Evolutionary conservation across 805 yeast genomes (phyloP).

Genomic region (Ogataea corticis): DNA sequence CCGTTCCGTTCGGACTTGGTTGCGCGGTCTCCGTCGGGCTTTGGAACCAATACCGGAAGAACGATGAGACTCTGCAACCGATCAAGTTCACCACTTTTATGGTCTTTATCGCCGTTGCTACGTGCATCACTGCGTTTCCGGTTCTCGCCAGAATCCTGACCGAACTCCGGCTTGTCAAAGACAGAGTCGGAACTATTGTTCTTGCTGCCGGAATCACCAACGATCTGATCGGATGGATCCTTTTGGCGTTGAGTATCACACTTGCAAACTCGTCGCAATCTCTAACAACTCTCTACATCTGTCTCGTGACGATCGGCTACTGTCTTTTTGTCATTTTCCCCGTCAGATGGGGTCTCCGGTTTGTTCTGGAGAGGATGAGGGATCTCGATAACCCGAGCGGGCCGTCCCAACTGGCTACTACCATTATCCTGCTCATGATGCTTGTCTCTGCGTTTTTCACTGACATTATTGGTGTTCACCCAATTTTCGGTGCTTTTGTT

Average conservation of each 20-base stretch:
- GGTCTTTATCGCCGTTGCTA: constrained; percentile 81
- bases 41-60: constrained; percentile 51
- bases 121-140: constrained; percentile 85
- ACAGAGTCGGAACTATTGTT: constrained; percentile 73
- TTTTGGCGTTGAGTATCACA: constrained; percentile 73
- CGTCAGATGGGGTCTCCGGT: constrained; percentile 48
- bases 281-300: constrained; percentile 65
- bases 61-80: constrained; percentile 33
- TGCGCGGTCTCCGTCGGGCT: constrained; percentile 70
- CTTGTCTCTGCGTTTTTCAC: constrained; percentile 75
- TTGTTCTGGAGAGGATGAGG: constrained; percentile 40
- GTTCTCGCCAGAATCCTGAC: constrained; percentile 78
- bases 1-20: constrained; percentile 79
- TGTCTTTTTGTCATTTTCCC: constrained; percentile 59
- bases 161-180: constrained; percentile 67
- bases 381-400: constrained; percentile 54
- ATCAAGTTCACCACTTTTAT: constrained; percentile 69
- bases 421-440: constrained; percentile 54
- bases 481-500: constrained; percentile 83
- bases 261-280: constrained; percentile 73
- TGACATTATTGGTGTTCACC: constrained; percentile 82
- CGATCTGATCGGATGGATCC: constrained; percentile 80
- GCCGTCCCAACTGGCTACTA: constrained; percentile 62
- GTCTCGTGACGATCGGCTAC: constrained; percentile 70
- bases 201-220: constrained; percentile 81